These are phyloP conservation scores for Chaetomium cochliodes DNA, from an alignment of 495 filamentous ascomycete species.

Conservation along the genomic window DNA sequence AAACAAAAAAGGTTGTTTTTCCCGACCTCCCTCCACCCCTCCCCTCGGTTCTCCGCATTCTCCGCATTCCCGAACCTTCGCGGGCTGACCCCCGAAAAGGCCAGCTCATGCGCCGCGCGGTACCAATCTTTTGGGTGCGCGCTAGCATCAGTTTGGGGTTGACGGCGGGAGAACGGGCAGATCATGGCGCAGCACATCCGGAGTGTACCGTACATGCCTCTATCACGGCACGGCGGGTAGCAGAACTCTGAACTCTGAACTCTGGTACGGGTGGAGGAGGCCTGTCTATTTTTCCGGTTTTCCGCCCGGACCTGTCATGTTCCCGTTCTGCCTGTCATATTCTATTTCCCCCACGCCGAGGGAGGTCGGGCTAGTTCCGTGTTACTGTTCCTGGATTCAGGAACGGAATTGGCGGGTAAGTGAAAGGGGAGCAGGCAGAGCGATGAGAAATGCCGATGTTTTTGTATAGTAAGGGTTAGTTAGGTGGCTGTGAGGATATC, in stretches of 20 bases:
- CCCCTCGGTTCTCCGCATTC: slow-evolving; percentile 10
- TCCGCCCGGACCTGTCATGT: background rate
- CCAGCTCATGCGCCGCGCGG: slow-evolving; percentile 3
- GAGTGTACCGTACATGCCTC: background rate
- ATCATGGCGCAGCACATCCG: background rate
- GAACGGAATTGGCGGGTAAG: background rate
- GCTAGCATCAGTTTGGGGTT: background rate
- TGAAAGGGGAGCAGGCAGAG: too few relatives aligned
- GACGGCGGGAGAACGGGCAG: slow-evolving; percentile 2
- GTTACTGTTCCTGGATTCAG: slow-evolving; percentile 8
- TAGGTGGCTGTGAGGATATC: background rate
- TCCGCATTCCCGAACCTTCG: slow-evolving; percentile 3
- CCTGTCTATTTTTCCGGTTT: slow-evolving; percentile 7
- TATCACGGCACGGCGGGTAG: background rate
- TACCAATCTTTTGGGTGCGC: slow-evolving; percentile 1
- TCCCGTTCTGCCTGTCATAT: background rate
- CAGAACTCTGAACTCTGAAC: background rate
- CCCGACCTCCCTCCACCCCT: background rate
- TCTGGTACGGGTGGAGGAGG: background rate
- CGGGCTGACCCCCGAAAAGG: background rate
- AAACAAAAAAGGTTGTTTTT: background rate
- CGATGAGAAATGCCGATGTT: too few relatives aligned
- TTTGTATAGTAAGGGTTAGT: background rate
- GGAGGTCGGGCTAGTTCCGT: background rate
- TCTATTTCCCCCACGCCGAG: background rate